Percentiles rank a stretch among this genome's conserved stretches.
Evolutionary conservation across 352 stramenopile species (phyloP).

Genomic region (Phytopythium mirpurense): DNA sequence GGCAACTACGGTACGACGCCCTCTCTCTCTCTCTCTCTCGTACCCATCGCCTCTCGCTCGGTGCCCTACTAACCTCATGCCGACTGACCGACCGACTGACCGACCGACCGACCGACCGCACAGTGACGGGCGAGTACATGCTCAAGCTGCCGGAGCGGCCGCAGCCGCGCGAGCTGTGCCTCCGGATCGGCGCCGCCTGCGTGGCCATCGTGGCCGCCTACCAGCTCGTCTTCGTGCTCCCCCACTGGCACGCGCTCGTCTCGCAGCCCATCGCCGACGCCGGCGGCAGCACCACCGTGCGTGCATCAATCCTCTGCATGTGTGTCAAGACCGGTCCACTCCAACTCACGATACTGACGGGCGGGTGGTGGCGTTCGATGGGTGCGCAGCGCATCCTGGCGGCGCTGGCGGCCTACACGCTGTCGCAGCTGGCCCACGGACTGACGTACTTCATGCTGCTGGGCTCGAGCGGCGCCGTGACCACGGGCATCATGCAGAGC

Average conservation of each 20-base stretch:
- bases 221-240: slow-evolving; percentile 77
- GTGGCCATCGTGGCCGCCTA: slow-evolving; percentile 74
- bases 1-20: slow-evolving; percentile 49
- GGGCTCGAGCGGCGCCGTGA: slow-evolving; percentile 73
- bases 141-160: slow-evolving; percentile 72
- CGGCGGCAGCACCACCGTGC: slow-evolving; percentile 38
- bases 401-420: slow-evolving; percentile 61
- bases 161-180: slow-evolving; percentile 68
- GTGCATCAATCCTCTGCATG: not conserved
- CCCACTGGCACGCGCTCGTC: slow-evolving; percentile 66
- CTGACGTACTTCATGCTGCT: slow-evolving; percentile 86
- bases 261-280: slow-evolving; percentile 72
- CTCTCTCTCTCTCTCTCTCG: no score
- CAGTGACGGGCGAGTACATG: slow-evolving; percentile 74
- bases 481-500: slow-evolving; percentile 86
- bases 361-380: no score
- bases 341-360: no score
- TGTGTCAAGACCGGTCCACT: no score
- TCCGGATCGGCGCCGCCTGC: slow-evolving; percentile 73
- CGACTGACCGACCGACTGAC: not conserved
- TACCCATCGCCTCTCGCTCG: no score
- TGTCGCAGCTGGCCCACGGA: slow-evolving; percentile 78
- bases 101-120: not conserved
- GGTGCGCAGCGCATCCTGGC: slow-evolving; percentile 36
- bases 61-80: no score